Evolutionary conservation across 2,329 filamentous ascomycete genomes (phyloP).

Genomic region (Dactylellina leptospora): DNA sequence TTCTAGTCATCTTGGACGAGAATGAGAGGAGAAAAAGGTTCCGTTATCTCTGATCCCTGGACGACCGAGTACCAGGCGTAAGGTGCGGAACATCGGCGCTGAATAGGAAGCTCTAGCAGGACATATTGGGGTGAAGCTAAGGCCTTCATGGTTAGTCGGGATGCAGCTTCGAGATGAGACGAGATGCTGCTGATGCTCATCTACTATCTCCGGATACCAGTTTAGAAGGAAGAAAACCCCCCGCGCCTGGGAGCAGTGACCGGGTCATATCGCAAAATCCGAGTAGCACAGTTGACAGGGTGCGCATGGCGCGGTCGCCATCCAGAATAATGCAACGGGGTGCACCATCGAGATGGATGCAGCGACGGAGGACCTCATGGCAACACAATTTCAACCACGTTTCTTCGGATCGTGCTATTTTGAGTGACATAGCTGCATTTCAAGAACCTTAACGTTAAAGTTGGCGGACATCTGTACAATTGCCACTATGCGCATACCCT

Average conservation of each 20-base stretch:
- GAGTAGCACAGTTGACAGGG: too few species aligned
- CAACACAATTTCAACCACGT: slow-evolving; percentile 42
- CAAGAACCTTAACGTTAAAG: background rate
- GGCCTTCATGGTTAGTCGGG: background rate
- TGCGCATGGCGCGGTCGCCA: too few species aligned
- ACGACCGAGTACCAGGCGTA: slow-evolving; percentile 22
- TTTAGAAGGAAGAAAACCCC: too few species aligned
- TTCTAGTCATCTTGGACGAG: background rate
- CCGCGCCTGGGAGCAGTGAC: too few species aligned
- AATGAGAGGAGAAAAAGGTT: slow-evolving; percentile 14
- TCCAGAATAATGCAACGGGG: background rate
- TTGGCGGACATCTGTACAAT: too few species aligned
- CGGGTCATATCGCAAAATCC: too few species aligned
- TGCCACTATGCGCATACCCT: too few species aligned
- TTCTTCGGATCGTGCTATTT: background rate
- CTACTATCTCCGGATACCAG: too few species aligned
- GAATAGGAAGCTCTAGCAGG: slow-evolving; percentile 29
- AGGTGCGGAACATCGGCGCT: slow-evolving; percentile 12
- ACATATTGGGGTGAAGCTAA: background rate
- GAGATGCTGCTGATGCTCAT: too few species aligned
- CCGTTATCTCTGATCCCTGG: slow-evolving; percentile 25
- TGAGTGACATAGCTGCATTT: background rate
- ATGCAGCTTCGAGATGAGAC: background rate
- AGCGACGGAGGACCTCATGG: background rate
- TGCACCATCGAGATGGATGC: background rate